Conservation (phyloP, 169 alveolate species). For the Perkinsus marinus region DNA sequence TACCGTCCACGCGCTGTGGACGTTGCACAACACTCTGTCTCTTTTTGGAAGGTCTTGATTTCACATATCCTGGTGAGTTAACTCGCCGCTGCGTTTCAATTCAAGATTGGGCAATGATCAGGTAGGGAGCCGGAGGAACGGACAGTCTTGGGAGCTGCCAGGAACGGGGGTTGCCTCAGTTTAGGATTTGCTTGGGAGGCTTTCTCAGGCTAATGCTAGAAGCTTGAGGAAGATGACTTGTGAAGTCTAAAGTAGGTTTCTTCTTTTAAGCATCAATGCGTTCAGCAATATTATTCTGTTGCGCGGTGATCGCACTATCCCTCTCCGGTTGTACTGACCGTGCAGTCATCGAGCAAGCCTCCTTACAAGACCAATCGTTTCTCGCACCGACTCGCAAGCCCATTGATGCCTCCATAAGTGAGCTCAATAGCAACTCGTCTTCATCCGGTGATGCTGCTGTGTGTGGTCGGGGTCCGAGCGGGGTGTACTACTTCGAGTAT, state of each 20-base stretch:
- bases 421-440: background rate
- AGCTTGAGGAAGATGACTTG: too few species aligned
- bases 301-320: background rate
- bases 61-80: too few species aligned
- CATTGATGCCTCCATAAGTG: background rate
- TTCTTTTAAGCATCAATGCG: background rate
- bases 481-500: background rate
- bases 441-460: background rate
- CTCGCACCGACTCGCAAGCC: background rate
- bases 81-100: too few species aligned
- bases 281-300: background rate
- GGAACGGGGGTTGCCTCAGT: too few species aligned
- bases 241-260: background rate
- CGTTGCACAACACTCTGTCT: too few species aligned
- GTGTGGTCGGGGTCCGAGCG: background rate
- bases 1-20: too few species aligned
- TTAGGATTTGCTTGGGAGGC: too few species aligned
- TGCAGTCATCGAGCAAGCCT: background rate
- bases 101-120: too few species aligned
- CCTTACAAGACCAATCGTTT: background rate
- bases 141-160: too few species aligned
- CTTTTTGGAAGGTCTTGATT: too few species aligned
- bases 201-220: too few species aligned
- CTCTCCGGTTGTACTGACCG: background rate
- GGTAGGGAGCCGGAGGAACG: too few species aligned